Percentiles rank a stretch among this genome's conserved stretches.
phyloP scores from a whole-genome alignment of 1,139 yeast genomes.

The Magnusiomyces starmeri region DNA sequence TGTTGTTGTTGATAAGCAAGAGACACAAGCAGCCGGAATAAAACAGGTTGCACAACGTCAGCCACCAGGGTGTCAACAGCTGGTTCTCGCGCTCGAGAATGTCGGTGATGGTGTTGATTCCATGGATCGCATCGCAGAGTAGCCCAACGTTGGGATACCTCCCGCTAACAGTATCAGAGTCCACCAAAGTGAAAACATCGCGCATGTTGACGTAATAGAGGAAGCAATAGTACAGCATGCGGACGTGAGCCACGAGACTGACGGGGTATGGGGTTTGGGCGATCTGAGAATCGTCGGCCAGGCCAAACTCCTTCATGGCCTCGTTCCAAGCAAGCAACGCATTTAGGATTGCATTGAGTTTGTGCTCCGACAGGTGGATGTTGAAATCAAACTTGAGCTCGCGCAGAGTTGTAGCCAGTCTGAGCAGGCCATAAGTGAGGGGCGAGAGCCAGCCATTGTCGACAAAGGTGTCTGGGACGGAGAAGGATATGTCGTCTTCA shows the following conservation, averaged over 20 bases:
- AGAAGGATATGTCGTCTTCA: conserved; percentile 36
- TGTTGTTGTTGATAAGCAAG: conserved; percentile 41
- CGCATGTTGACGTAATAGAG: conserved; percentile 15
- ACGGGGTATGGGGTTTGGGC: conserved; percentile 19
- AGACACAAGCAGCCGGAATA: conserved; percentile 43
- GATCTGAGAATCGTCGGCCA: conserved; percentile 16
- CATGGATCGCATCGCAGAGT: conserved; percentile 20
- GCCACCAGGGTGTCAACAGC: conserved; percentile 48
- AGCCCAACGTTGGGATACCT: conserved; percentile 7
- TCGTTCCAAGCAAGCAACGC: conserved; percentile 19
- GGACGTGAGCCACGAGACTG: conserved; percentile 16
- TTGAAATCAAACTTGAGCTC: conserved; percentile 22
- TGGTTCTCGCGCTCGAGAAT: conserved; percentile 28
- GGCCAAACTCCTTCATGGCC: conserved; percentile 16
- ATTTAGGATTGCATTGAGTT: conserved; percentile 12
- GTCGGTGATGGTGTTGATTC: conserved; percentile 31
- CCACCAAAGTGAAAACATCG: conserved; percentile 14
- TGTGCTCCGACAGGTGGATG: conserved; percentile 17
- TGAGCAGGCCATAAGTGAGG: conserved; percentile 38
- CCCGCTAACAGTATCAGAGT: conserved; percentile 5
- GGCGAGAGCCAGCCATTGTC: conserved; percentile 50
- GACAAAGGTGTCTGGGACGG: conserved; percentile 36
- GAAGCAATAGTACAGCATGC: conserved; percentile 15
- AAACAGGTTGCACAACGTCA: conserved; percentile 42
- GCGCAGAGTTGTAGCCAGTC: conserved; percentile 21